These are phyloP conservation scores for Metschnikowia orientalis DNA, from an alignment of 805 yeast species.

Conservation along the genomic window DNA sequence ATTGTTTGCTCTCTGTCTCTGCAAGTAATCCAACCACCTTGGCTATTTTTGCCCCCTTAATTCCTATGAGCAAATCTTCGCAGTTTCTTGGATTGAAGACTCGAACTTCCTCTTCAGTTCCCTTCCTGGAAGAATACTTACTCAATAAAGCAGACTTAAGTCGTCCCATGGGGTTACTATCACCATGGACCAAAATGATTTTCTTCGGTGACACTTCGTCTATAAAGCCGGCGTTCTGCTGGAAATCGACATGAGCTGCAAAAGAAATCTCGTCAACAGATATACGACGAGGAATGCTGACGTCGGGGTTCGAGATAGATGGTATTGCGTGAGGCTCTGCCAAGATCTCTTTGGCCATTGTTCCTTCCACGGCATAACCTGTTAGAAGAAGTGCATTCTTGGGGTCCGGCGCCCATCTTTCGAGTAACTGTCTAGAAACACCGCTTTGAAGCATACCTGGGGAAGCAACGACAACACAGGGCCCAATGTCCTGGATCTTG, in stretches of 20 bases:
- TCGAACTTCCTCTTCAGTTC: slow-evolving; percentile 83
- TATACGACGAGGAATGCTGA: slow-evolving; percentile 80
- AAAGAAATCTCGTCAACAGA: slow-evolving; percentile 91
- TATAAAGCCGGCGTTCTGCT: slow-evolving; percentile 87
- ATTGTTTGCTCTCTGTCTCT: slow-evolving; percentile 33
- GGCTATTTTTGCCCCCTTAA: slow-evolving; percentile 81
- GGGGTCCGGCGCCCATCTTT: slow-evolving; percentile 96
- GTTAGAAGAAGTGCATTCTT: slow-evolving; percentile 84
- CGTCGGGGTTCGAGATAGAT: slow-evolving; percentile 73
- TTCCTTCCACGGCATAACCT: slow-evolving; percentile 98
- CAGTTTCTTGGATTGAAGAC: slow-evolving; percentile 93
- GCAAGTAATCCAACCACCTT: slow-evolving; percentile 58
- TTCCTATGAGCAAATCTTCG: slow-evolving; percentile 68
- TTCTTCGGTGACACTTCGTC: slow-evolving; percentile 81
- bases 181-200: slow-evolving; percentile 94
- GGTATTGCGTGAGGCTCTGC: slow-evolving; percentile 91
- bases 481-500: slow-evolving; percentile 86
- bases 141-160: slow-evolving; percentile 87
- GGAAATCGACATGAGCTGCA: slow-evolving; percentile 99
- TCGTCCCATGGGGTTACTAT: slow-evolving; percentile 97
- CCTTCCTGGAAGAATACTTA: slow-evolving; percentile 74
- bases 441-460: slow-evolving; percentile 99
- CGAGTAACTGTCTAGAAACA: slow-evolving; percentile 82
- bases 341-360: slow-evolving; percentile 87
- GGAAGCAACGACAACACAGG: slow-evolving; percentile 92